These are phyloP conservation scores for Paramecium caudatum DNA, from an alignment of 73 alveolate genomes.

Conservation along the genomic window DNA sequence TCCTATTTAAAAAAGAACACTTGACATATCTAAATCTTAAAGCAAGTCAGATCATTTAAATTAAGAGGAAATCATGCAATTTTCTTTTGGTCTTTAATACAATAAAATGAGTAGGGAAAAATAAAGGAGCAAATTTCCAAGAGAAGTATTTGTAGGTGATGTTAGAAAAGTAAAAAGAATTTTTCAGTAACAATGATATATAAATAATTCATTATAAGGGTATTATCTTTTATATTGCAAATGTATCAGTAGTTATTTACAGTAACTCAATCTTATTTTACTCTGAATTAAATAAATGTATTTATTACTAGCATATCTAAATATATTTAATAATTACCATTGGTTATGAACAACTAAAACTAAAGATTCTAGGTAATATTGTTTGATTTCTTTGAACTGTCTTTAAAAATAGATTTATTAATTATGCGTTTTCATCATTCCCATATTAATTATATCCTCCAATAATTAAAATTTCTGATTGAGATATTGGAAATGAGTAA, in stretches of 20 bases:
- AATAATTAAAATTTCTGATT: conserved; percentile 14
- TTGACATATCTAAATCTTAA: not conserved
- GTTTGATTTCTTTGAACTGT: not conserved
- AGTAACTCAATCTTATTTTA: not conserved
- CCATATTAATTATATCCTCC: conserved; percentile 40
- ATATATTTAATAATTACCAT: not conserved
- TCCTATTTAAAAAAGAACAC: not conserved
- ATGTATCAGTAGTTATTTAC: not conserved
- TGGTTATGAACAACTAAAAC: not conserved
- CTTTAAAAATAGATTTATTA: conserved; percentile 16
- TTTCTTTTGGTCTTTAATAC: conserved; percentile 3
- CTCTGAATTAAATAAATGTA: not conserved
- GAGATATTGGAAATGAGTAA: not conserved
- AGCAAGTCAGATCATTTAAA: conserved; percentile 10
- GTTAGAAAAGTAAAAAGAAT: conserved; percentile 53
- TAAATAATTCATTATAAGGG: conserved; percentile 24
- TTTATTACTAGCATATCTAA: not conserved
- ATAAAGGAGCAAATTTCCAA: conserved; percentile 34
- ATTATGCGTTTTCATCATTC: conserved; percentile 26
- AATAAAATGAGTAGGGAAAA: not conserved
- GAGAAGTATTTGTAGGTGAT: conserved; percentile 31
- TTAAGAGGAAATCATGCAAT: conserved; percentile 38
- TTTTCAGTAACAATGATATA: conserved; percentile 9
- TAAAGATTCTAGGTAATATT: not conserved
- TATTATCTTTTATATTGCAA: not conserved